These are phyloP conservation scores for Nitzschia sp. DNA, from an alignment of 108 stramenopile species.

Conservation along the genomic window DNA sequence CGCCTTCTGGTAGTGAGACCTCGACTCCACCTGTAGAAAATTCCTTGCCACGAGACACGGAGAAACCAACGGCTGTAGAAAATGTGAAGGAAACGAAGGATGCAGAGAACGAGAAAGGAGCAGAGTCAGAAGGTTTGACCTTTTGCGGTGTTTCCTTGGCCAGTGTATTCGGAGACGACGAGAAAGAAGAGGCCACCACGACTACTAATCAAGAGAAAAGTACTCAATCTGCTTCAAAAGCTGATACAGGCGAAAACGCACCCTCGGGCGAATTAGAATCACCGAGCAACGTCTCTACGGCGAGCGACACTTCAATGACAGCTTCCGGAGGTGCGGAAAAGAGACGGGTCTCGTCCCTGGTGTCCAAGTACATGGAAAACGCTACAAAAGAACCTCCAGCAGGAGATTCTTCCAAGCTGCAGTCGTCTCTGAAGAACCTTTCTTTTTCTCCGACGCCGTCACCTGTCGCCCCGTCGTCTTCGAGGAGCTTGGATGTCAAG, in stretches of 20 bases:
- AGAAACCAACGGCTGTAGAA: no score
- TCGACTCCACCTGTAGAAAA: no score
- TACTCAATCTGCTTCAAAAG: neutral
- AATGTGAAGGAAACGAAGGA: neutral
- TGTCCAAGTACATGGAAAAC: slow-evolving; percentile 27
- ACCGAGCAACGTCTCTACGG: neutral
- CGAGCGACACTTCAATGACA: slow-evolving; percentile 16
- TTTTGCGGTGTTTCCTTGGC: neutral
- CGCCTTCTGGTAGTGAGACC: no score
- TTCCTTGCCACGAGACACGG: no score
- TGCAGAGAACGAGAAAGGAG: neutral
- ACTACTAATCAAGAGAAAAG: neutral
- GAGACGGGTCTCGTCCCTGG: slow-evolving; percentile 16
- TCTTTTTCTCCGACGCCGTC: neutral
- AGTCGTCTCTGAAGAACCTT: neutral
- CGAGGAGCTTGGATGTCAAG: slow-evolving; percentile 3
- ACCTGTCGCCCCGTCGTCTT: neutral
- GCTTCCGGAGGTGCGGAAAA: slow-evolving; percentile 20
- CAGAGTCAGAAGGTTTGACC: neutral
- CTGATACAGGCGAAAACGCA: neutral
- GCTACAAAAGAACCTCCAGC: slow-evolving; percentile 14
- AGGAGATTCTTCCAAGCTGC: slow-evolving; percentile 15
- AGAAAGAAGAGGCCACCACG: neutral
- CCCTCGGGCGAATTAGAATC: neutral
- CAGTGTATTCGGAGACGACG: neutral